Conservation (phyloP, 1,284 basidiomycete species). For the Fomitiporia mediterranea region DNA sequence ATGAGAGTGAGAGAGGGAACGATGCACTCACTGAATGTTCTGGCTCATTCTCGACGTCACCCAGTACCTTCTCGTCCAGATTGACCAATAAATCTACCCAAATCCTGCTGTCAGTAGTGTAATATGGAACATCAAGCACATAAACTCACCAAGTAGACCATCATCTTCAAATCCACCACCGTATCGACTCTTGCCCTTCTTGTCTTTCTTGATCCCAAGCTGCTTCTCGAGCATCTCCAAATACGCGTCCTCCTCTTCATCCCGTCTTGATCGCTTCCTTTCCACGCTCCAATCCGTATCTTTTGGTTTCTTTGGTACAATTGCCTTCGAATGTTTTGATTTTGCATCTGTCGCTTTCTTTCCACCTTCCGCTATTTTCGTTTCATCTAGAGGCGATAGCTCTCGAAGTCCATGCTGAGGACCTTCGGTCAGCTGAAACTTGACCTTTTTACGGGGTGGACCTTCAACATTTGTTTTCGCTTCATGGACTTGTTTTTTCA, state of each 20-base stretch:
- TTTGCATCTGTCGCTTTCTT: background rate
- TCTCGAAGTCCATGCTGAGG: background rate
- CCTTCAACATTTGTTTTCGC: background rate
- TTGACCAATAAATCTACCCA: constrained; percentile 15
- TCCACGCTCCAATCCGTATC: background rate
- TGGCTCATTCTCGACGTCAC: background rate
- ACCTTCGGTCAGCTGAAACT: background rate
- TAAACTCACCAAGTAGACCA: constrained; percentile 10
- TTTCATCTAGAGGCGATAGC: background rate
- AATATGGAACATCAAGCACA: background rate
- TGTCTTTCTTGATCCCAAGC: constrained; percentile 17
- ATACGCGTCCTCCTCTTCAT: constrained; percentile 19
- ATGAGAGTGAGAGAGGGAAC: background rate
- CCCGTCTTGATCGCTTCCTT: constrained; percentile 1
- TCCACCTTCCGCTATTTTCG: background rate
- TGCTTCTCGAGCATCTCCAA: constrained; percentile 13
- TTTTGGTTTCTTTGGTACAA: background rate
- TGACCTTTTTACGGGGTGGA: constrained; percentile 6
- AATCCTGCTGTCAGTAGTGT: too few relatives aligned
- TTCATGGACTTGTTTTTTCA: background rate
- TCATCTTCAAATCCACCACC: constrained; percentile 20
- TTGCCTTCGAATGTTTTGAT: background rate
- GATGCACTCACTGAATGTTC: background rate
- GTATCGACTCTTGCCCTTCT: constrained; percentile 19
- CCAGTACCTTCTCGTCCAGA: constrained; percentile 16